phyloP scores from a whole-genome alignment of 306 rosid genomes.

The Oemleria cerasiformis region DNA sequence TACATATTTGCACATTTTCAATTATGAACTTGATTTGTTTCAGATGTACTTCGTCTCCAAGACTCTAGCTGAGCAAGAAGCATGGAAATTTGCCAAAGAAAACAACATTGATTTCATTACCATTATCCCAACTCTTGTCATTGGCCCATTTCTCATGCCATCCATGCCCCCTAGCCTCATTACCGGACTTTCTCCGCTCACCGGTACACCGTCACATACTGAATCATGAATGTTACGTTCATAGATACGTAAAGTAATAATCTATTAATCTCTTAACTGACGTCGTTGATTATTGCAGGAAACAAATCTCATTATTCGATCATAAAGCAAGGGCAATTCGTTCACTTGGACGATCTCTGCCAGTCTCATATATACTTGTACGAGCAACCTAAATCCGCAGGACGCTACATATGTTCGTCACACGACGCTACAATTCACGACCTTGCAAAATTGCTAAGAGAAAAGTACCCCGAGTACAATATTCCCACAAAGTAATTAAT shows the following conservation, averaged over 20 bases:
- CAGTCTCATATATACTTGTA: slow-evolving; percentile 56
- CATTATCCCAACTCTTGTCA: slow-evolving; percentile 62
- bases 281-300: slow-evolving; percentile 27
- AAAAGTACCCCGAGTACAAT: slow-evolving; percentile 50
- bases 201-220: background rate
- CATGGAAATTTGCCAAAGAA: slow-evolving; percentile 65
- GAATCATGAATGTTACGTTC: too few species aligned
- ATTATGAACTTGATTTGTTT: background rate
- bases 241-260: too few species aligned
- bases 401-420: slow-evolving; percentile 65
- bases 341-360: slow-evolving; percentile 73
- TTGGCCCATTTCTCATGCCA: slow-evolving; percentile 60
- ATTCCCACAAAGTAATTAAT: slow-evolving; percentile 58
- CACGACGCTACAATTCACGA: slow-evolving; percentile 59
- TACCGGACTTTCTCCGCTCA: slow-evolving; percentile 58
- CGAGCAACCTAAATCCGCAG: slow-evolving; percentile 57
- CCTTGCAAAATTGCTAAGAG: slow-evolving; percentile 42
- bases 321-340: slow-evolving; percentile 59
- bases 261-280: background rate
- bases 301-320: slow-evolving; percentile 53
- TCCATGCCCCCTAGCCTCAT: slow-evolving; percentile 74
- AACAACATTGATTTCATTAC: slow-evolving; percentile 52
- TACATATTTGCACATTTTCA: background rate
- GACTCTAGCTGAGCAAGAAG: slow-evolving; percentile 73
- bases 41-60: slow-evolving; percentile 84